Evolutionary conservation across 805 yeast species (phyloP).

Genomic region (Cyberlindnera subsufficiens): DNA sequence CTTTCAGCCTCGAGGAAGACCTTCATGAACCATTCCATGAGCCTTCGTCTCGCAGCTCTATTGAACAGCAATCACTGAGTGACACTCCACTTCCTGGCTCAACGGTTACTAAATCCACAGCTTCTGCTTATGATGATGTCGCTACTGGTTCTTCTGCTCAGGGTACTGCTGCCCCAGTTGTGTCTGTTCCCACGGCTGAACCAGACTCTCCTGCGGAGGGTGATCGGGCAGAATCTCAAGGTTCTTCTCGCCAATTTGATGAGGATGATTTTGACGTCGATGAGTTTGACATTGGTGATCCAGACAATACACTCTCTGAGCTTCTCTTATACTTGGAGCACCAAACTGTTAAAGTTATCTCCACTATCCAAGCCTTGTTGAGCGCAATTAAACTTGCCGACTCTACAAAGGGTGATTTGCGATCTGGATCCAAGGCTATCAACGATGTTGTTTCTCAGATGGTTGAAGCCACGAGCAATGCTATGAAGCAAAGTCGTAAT

Average conservation of each 20-base stretch:
- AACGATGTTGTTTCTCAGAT: conserved; percentile 74
- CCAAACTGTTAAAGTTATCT: conserved; percentile 87
- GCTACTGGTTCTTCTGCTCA: too few species aligned
- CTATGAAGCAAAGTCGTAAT: conserved; percentile 87
- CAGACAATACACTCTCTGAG: conserved; percentile 83
- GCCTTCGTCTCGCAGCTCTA: too few species aligned
- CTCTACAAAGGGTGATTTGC: conserved; percentile 67
- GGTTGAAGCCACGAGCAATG: conserved; percentile 82
- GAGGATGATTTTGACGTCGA: conserved; percentile 56
- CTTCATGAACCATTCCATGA: too few species aligned
- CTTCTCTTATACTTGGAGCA: conserved; percentile 83
- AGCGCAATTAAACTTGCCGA: conserved; percentile 72
- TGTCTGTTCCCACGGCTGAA: background rate
- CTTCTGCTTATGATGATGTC: too few species aligned
- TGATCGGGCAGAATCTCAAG: conserved; percentile 2
- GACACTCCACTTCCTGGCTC: too few species aligned
- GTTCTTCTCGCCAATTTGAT: conserved; percentile 2
- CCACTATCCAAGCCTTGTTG: conserved; percentile 79
- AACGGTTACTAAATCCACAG: too few species aligned
- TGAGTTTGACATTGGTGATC: conserved; percentile 75
- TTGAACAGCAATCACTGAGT: too few species aligned
- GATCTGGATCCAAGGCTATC: conserved; percentile 71
- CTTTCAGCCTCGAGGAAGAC: too few species aligned
- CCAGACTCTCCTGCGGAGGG: background rate
- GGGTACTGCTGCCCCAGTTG: too few species aligned